These are phyloP conservation scores for Vigna radiata DNA, from an alignment of 306 rosid genomes.

Conservation along the genomic window DNA sequence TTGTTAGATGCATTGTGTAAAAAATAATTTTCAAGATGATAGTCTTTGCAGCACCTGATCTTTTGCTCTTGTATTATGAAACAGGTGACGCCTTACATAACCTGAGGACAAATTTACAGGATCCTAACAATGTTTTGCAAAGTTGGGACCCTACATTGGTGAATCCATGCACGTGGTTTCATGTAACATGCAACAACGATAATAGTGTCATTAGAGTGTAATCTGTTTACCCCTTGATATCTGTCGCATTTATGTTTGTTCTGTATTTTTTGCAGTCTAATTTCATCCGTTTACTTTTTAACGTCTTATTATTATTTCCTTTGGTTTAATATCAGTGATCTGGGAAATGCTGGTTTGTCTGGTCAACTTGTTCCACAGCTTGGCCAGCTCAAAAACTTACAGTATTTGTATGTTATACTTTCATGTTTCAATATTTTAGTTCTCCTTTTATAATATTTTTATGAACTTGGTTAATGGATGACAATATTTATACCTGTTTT, in stretches of 20 bases:
- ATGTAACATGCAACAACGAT: conserved; percentile 97
- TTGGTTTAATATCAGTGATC: conserved; percentile 66
- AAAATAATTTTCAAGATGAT: not conserved
- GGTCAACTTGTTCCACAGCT: conserved; percentile 96
- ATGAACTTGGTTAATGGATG: not conserved
- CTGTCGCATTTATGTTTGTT: conserved; percentile 13
- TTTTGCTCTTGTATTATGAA: conserved; percentile 41
- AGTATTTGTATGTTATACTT: conserved; percentile 79
- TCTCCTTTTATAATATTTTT: not conserved
- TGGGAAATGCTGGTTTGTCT: conserved; percentile 96
- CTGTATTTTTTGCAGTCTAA: conserved; percentile 7
- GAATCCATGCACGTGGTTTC: conserved; percentile 99
- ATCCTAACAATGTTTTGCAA: conserved; percentile 95
- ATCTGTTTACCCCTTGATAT: conserved; percentile 48
- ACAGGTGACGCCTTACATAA: conserved; percentile 98
- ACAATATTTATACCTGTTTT: not conserved
- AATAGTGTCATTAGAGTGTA: conserved; percentile 98
- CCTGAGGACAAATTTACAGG: conserved; percentile 82
- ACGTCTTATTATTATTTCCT: conserved; percentile 23
- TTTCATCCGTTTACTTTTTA: not conserved
- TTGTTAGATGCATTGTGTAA: conserved; percentile 12
- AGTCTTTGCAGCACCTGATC: conserved; percentile 36
- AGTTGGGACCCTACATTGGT: conserved; percentile 99
- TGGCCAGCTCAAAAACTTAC: conserved; percentile 94
- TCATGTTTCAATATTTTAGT: conserved; percentile 31